Evolutionary conservation across 2,329 filamentous ascomycete species (phyloP).

Genomic region (Acrocalymma vagum): DNA sequence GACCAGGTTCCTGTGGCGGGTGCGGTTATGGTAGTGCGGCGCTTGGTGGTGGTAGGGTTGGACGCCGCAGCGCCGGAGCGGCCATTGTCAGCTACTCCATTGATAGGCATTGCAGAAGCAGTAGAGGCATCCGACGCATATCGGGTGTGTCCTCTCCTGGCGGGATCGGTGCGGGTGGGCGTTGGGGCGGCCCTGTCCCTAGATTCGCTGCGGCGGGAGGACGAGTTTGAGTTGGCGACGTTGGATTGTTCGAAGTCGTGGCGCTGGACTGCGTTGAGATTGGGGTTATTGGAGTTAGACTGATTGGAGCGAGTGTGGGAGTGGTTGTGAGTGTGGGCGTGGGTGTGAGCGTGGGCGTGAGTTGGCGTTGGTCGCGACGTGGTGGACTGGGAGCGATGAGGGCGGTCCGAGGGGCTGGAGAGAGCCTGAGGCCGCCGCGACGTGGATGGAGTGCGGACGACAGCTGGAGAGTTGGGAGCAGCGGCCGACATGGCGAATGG

Average conservation of each 20-base stretch:
- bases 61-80: conserved; percentile 27
- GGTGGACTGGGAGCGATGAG: conserved; percentile 48
- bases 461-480: conserved; percentile 54
- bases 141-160: conserved; percentile 54
- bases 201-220: conserved; percentile 70
- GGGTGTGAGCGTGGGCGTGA: conserved; percentile 41
- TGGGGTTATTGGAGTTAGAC: conserved; percentile 50
- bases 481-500: conserved; percentile 44
- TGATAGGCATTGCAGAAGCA: conserved; percentile 45
- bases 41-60: conserved; percentile 37
- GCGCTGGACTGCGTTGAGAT: conserved; percentile 64
- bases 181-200: conserved; percentile 62
- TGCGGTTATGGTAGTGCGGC: conserved; percentile 85
- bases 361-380: conserved; percentile 40
- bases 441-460: conserved; percentile 42
- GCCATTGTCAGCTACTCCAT: conserved; percentile 46
- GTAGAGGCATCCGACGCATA: conserved; percentile 56
- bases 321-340: conserved; percentile 46
- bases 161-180: conserved; percentile 64
- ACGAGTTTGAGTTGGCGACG: conserved; percentile 64
- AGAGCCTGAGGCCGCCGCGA: conserved; percentile 34
- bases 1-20: conserved; percentile 88
- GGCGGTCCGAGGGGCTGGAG: conserved; percentile 37
- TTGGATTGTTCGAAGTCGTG: conserved; percentile 79
- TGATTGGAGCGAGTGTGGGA: conserved; percentile 37